Conservation (phyloP, 2,329 filamentous ascomycete genomes). For the Colletotrichum cordylinicola region DNA sequence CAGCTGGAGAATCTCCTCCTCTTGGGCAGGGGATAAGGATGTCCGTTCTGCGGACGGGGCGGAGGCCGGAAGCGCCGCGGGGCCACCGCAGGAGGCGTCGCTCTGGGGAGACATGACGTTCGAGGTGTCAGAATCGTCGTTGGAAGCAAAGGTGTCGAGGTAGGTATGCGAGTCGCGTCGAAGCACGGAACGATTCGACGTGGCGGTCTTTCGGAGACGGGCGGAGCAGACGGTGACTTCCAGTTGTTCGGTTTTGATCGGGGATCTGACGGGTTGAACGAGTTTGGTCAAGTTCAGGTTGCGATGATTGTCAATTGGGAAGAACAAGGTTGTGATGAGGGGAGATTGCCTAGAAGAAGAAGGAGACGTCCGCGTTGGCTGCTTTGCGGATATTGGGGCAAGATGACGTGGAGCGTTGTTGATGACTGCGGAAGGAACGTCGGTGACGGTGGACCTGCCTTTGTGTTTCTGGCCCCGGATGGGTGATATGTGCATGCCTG, state of each 20-base stretch:
- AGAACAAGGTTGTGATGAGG: not conserved
- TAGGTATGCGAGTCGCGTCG: not conserved
- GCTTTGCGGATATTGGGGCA: not conserved
- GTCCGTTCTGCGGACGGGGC: not conserved
- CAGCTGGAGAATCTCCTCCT: not conserved
- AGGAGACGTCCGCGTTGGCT: not conserved
- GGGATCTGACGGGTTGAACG: not conserved
- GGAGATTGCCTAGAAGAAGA: not conserved
- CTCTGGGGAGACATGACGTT: not conserved
- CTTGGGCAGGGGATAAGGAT: not conserved
- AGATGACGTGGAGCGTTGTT: not conserved
- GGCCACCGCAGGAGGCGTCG: not conserved
- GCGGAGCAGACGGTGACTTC: not conserved
- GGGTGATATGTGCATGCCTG: not conserved
- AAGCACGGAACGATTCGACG: not conserved
- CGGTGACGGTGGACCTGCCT: not conserved
- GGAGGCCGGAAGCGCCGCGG: not conserved
- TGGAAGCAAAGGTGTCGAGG: not conserved
- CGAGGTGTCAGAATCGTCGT: not conserved
- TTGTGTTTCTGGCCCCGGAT: not conserved
- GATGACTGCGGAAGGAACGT: not conserved
- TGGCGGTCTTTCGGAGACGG: no score
- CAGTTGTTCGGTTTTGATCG: not conserved
- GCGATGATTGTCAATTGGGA: not conserved
- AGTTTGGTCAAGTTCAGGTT: not conserved